Conservation (phyloP, 2,329 filamentous ascomycete genomes). For the Colletotrichum tofieldiae region DNA sequence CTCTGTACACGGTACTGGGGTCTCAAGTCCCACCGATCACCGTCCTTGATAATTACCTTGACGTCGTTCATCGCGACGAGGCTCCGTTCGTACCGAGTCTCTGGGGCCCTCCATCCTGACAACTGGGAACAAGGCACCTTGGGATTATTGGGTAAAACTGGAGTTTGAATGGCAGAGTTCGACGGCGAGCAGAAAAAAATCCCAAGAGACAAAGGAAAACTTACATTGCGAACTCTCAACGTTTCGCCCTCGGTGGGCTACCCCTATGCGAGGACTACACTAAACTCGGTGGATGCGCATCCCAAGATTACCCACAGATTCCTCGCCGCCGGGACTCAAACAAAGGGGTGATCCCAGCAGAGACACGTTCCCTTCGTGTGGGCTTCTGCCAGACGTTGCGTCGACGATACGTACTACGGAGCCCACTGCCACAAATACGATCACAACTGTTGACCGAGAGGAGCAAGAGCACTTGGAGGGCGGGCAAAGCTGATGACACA, state of each 20-base stretch:
- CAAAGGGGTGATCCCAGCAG: conserved; percentile 34
- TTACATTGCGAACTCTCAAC: conserved; percentile 35
- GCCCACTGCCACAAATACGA: conserved; percentile 9
- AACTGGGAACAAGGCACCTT: conserved; percentile 32
- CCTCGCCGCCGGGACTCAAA: conserved; percentile 14
- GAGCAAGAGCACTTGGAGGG: background rate
- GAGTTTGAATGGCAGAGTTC: conserved; percentile 19
- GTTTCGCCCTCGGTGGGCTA: conserved; percentile 23
- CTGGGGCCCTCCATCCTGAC: conserved; percentile 37
- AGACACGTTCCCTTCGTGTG: conserved; percentile 32
- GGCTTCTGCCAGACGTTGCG: conserved; percentile 21
- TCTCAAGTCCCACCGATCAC: conserved; percentile 38
- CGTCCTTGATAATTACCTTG: conserved; percentile 41
- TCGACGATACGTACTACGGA: conserved; percentile 24
- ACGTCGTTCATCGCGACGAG: conserved; percentile 38
- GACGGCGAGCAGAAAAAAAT: conserved; percentile 21
- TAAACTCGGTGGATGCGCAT: conserved; percentile 5
- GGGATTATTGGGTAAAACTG: conserved; percentile 32
- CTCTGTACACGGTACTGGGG: conserved; percentile 16
- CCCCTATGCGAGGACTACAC: conserved; percentile 2
- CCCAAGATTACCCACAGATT: conserved; percentile 1
- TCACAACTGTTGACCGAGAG: conserved; percentile 11
- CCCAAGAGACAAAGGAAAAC: conserved; percentile 8
- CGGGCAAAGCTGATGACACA: conserved; percentile 16
- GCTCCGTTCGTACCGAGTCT: conserved; percentile 38